Conservation (phyloP, 108 stramenopile species). For the Pseudonitzschia multiseries region DNA sequence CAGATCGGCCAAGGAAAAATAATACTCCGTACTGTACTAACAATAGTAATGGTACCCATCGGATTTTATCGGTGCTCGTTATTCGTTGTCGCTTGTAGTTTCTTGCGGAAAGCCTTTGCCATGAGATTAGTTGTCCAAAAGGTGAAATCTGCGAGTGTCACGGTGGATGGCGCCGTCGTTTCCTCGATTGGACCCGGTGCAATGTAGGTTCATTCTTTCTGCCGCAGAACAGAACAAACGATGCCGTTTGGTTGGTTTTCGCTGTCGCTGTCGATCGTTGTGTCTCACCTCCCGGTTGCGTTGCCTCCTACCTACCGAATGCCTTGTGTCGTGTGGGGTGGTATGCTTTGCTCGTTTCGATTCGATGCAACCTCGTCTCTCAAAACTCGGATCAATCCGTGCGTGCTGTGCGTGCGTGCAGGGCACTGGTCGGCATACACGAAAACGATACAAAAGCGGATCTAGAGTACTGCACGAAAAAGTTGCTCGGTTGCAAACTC, state of each 20-base stretch:
- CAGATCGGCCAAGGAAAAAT: too few relatives aligned
- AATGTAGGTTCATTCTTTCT: constrained; percentile 14
- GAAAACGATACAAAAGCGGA: constrained; percentile 64
- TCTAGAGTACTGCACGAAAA: constrained; percentile 72
- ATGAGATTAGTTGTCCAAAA: constrained; percentile 87
- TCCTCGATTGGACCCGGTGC: constrained; percentile 81
- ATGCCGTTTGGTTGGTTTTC: too few relatives aligned
- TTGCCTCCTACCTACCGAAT: too few relatives aligned
- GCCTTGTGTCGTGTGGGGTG: too few relatives aligned
- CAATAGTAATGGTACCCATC: neutral
- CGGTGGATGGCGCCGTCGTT: constrained; percentile 58
- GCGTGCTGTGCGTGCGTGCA: neutral
- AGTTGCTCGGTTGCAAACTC: constrained; percentile 66
- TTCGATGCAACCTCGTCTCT: too few relatives aligned
- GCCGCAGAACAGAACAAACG: neutral
- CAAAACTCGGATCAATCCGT: too few relatives aligned
- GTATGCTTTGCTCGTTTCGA: too few relatives aligned
- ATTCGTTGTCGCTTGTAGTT: neutral
- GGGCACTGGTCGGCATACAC: constrained; percentile 79
- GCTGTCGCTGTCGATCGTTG: too few relatives aligned
- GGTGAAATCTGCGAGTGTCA: constrained; percentile 82
- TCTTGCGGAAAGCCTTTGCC: constrained; percentile 22
- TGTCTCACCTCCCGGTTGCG: neutral
- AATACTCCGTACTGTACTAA: too few relatives aligned
- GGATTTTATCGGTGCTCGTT: constrained; percentile 1